Conservation (phyloP, 345 rosid species). For the Boechera divaricarpa region DNA sequence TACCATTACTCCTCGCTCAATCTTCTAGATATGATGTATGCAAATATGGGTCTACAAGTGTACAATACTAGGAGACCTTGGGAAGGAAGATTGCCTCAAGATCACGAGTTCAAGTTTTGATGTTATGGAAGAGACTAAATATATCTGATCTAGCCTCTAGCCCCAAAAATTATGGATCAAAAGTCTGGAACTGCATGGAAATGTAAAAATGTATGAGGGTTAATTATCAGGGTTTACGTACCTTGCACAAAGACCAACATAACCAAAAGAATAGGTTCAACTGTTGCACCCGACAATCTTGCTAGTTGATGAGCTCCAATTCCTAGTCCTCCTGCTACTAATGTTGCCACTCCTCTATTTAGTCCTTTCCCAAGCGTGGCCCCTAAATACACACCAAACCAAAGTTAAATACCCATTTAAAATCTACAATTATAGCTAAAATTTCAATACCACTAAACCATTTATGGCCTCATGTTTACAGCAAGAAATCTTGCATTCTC, state of each 20-base stretch:
- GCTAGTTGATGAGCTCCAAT: conserved; percentile 74
- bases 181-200: neutral
- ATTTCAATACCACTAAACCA: neutral
- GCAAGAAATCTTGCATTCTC: neutral
- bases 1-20: neutral
- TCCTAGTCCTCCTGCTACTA: conserved; percentile 70
- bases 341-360: conserved; percentile 75
- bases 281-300: conserved; percentile 53
- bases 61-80: neutral
- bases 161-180: neutral
- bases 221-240: conserved; percentile 16
- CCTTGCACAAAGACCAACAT: conserved; percentile 61
- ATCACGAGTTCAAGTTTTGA: neutral
- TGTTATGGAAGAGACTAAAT: neutral
- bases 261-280: conserved; percentile 64
- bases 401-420: neutral
- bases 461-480: neutral
- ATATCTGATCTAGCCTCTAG: neutral
- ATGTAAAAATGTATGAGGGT: neutral
- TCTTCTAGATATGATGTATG: conserved; percentile 6
- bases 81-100: neutral
- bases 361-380: conserved; percentile 78
- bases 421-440: neutral
- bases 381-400: conserved; percentile 32
- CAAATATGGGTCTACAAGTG: neutral